Base-by-base conservation (phyloP, 2,329 filamentous ascomycete genomes). In the Orbilia ellipsospora region DNA sequence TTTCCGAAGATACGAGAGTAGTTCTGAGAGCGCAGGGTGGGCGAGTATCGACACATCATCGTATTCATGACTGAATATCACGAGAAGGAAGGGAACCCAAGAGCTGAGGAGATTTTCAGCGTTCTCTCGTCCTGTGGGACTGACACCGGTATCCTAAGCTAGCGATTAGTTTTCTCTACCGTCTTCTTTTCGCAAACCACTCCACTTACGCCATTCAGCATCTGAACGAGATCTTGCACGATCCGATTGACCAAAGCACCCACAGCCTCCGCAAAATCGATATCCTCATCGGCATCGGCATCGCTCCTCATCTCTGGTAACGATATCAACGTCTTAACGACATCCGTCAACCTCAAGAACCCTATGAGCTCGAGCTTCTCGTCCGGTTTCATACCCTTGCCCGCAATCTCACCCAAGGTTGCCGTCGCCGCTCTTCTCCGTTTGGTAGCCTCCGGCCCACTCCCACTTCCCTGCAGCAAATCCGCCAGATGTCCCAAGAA, bases 11-110 rank as follows among this genome's bases (percentile, higher is more conserved):
- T 96, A 94, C 28, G 93, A 93, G 75, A 99, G 87, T 57, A 98
- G 88, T 80, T 99, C 96, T 57, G 92, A 97, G 66, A 98, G 88
- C 44, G 92, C 94, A 20, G 94, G 92, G 77, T 99, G 96, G 72
- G 98, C 93, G 12, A 93, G 95, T 42, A 94, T 96, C 85, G 95
- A 98, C 79, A 99, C 90, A 84, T 99, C 95, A 82, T 99, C 95
- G 82, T 96, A 99, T 81, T 99, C 94, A 82, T 99, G 95, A 23
- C 93, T 92, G 83, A 99, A 97, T 85, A 97, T 97, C 45, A 94
- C 92, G 60, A 99, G 85, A 12, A 98, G 87, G 79, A 94, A 90
- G 0, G 94, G 93, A 28, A 97, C 85, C 82, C 98, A 98, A 48
- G 88, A 88, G 80, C 91, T 91, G 63, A 98, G 86, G 73, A 96